Evolutionary conservation across 331 rosid species (phyloP).

Genomic region (Prunus yedoensis): DNA sequence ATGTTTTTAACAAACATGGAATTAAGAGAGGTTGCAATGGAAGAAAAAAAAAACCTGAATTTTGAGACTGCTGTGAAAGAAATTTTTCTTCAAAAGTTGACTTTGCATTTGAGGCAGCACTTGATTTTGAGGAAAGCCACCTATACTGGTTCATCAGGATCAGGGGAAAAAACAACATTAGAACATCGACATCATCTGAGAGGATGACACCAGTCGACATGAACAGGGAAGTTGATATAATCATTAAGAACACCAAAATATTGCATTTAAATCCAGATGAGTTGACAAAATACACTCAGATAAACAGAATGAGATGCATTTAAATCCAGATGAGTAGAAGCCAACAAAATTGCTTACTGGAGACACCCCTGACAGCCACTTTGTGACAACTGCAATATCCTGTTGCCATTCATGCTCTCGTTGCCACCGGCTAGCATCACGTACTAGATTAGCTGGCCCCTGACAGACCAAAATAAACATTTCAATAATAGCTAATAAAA

Average conservation of each 20-base stretch:
- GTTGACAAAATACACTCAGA: neutral
- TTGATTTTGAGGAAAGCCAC: slow-evolving; percentile 94
- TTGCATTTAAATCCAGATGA: neutral
- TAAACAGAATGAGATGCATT: neutral
- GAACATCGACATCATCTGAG: neutral
- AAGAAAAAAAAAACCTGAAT: slow-evolving; percentile 60
- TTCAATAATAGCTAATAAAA: neutral
- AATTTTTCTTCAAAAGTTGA: slow-evolving; percentile 88
- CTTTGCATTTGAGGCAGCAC: slow-evolving; percentile 57
- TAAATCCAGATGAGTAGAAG: slow-evolving; percentile 21
- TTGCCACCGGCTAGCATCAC: slow-evolving; percentile 76
- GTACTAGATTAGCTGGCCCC: slow-evolving; percentile 84
- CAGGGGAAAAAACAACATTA: slow-evolving; percentile 10
- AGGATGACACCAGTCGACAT: neutral
- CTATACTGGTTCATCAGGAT: slow-evolving; percentile 73
- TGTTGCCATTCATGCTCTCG: slow-evolving; percentile 91
- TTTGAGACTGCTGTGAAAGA: slow-evolving; percentile 92
- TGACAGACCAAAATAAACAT: slow-evolving; percentile 27
- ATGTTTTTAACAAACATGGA: neutral
- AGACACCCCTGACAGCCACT: slow-evolving; percentile 92
- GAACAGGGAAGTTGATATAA: neutral
- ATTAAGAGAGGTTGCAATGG: slow-evolving; percentile 14
- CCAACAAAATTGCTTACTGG: slow-evolving; percentile 51
- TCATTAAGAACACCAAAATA: neutral
- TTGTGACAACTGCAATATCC: slow-evolving; percentile 92